A percentile compares a stretch with the other conserved stretches of the same genome.
Conservation (phyloP, 1,284 basidiomycete species). For the Tilletia caries region DNA sequence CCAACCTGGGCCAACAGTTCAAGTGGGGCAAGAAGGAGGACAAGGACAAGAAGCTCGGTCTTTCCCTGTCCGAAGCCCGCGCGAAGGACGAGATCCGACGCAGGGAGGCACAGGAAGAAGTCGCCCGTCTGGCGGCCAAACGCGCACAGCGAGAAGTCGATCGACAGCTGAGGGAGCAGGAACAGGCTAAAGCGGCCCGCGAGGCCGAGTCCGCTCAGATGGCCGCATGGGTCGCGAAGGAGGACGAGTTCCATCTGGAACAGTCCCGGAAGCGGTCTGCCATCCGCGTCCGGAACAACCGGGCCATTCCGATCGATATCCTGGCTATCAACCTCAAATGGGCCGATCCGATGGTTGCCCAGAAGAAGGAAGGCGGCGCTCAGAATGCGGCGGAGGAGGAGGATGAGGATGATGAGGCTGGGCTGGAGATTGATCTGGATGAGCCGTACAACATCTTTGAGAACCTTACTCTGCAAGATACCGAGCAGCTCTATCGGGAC, state of each 20-base stretch:
- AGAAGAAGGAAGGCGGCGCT: slow-evolving; percentile 60
- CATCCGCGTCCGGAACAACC: slow-evolving; percentile 89
- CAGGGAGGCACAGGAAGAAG: slow-evolving; percentile 88
- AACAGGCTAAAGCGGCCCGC: slow-evolving; percentile 80
- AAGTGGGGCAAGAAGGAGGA: slow-evolving; percentile 98
- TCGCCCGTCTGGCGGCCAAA: slow-evolving; percentile 82
- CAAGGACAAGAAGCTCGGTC: slow-evolving; percentile 83
- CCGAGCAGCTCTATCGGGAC: slow-evolving; percentile 87
- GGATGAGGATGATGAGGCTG: slow-evolving; percentile 74
- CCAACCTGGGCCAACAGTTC: slow-evolving; percentile 88
- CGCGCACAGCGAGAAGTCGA: slow-evolving; percentile 90
- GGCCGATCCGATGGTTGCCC: slow-evolving; percentile 71
- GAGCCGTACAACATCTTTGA: slow-evolving; percentile 97
- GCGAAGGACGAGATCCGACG: slow-evolving; percentile 74
- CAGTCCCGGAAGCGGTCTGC: slow-evolving; percentile 85
- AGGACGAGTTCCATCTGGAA: slow-evolving; percentile 93
- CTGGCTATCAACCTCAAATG: slow-evolving; percentile 50
- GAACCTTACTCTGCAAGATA: slow-evolving; percentile 79
- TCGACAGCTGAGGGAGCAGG: slow-evolving; percentile 80
- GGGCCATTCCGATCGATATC: slow-evolving; percentile 62
- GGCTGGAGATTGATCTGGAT: slow-evolving; percentile 93
- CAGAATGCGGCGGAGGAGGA: slow-evolving; percentile 57
- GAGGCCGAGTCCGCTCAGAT: slow-evolving; percentile 90
- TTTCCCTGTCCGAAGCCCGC: slow-evolving; percentile 75
- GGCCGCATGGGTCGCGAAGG: slow-evolving; percentile 95